Base-by-base conservation (phyloP, 345 rosid species). In the Corchorus capsularis region DNA sequence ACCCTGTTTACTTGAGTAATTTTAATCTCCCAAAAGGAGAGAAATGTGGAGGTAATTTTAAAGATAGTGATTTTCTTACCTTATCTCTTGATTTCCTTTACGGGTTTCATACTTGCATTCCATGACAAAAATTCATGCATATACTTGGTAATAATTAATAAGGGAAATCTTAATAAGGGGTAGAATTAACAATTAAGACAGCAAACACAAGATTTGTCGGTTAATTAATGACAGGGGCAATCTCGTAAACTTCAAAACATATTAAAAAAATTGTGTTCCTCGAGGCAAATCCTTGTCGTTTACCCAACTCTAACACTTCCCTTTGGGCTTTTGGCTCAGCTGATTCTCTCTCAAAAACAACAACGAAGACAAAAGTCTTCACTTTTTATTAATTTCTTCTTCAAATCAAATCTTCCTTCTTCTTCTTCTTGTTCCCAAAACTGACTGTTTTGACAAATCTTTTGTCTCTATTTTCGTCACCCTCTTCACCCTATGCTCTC, bases 241-340 rank as follows among this genome's bases (percentile, higher is more conserved):
- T 70, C 9, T 70, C 32, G 73, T 70, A 70, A 70, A 53, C 15
- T 53, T 35, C 10, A 17, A 27, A 46, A 11, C 3, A 2, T n/a
- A 2, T 39, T n/a, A n/a, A n/a, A n/a, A 34, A 61, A 61, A 16
- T 17, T 60, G 76, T 15, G 55, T 22, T 45, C 43, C 52, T 59
- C 76, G 65, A 72, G 67, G 67, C 76, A 22, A 27, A 72, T 27
- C 56, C 47, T 54, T 60, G 73, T 70, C 56, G 12, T 67, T 47
- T 46, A 47, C 71, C 60, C 73, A 17, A 52, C 9, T 32, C 46
- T 9, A 69, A 69, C 73, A 2, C 45, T 3, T 39, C 16, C 3
- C 10, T 45, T 45, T 45, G 47, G 47, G 47, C 47, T 50, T 69
- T 50, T 45, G 71, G 12, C 59, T 46, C 39, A 6, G n/a, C 11